These are phyloP conservation scores for Trichoderma brevicompactum DNA, from an alignment of 2,329 filamentous ascomycete genomes.

Conservation along the genomic window DNA sequence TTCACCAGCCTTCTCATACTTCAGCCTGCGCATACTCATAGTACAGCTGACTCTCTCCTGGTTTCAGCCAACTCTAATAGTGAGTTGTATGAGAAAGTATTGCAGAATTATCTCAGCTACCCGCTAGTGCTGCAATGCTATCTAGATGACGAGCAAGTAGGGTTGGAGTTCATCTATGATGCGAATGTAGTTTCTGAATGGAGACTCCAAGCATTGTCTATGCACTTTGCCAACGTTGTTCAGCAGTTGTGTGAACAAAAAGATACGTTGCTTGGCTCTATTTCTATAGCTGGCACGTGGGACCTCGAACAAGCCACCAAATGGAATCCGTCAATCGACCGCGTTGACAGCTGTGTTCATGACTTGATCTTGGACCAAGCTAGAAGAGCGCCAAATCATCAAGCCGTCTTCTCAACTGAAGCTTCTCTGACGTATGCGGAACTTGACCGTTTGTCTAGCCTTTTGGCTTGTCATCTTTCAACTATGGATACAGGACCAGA, in stretches of 20 bases:
- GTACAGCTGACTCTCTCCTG: neutral
- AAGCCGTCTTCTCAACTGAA: conserved; percentile 23
- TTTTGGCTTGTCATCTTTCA: conserved; percentile 17
- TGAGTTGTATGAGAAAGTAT: neutral
- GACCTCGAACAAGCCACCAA: conserved; percentile 1
- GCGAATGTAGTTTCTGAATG: neutral
- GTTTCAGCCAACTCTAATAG: neutral
- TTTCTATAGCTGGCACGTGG: conserved; percentile 9
- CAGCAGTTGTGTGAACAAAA: neutral
- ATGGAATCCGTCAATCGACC: neutral
- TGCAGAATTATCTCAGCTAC: conserved; percentile 24
- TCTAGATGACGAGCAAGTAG: neutral
- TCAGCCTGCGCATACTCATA: conserved; percentile 27
- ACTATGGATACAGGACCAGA: conserved; percentile 36
- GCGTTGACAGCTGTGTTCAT: conserved; percentile 36
- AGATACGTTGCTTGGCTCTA: neutral
- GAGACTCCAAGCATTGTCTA: conserved; percentile 9
- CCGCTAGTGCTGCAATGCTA: conserved; percentile 4
- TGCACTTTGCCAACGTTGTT: conserved; percentile 12
- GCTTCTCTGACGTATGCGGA: neutral
- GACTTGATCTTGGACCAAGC: conserved; percentile 25
- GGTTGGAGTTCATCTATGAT: conserved; percentile 13
- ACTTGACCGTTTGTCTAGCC: neutral
- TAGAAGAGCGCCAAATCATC: neutral
- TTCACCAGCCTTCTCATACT: conserved; percentile 38